These are phyloP conservation scores for Mucor circinelloides DNA, from an alignment of 371 early-diverging fungal genomes.

Conservation along the genomic window DNA sequence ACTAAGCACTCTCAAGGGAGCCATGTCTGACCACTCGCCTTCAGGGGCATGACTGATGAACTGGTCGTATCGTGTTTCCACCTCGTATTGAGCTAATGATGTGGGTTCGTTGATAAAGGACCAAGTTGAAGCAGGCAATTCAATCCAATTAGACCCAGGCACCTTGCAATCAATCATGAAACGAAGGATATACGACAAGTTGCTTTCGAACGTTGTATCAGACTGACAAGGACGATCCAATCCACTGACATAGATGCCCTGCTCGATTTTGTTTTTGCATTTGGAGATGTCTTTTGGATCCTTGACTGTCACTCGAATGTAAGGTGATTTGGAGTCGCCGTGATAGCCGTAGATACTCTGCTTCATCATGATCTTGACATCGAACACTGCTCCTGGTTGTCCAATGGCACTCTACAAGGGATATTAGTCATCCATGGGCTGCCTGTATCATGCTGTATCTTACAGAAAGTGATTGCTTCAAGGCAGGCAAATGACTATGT, in stretches of 20 bases:
- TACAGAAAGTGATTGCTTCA: slow-evolving; percentile 66
- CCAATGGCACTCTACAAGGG: slow-evolving; percentile 26
- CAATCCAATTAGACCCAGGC: slow-evolving; percentile 93
- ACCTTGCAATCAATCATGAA: slow-evolving; percentile 98
- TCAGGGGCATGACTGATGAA: slow-evolving; percentile 87
- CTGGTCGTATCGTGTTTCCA: slow-evolving; percentile 70
- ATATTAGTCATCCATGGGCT: not conserved
- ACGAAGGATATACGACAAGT: slow-evolving; percentile 87
- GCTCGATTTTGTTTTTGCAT: slow-evolving; percentile 49
- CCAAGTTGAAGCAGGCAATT: slow-evolving; percentile 80
- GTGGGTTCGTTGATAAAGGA: slow-evolving; percentile 34
- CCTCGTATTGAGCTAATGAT: slow-evolving; percentile 86
- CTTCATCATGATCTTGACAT: slow-evolving; percentile 70
- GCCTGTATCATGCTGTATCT: not conserved
- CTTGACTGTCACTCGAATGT: slow-evolving; percentile 67
- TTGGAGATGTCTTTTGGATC: slow-evolving; percentile 59
- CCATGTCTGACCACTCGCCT: slow-evolving; percentile 92
- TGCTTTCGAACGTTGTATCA: slow-evolving; percentile 87
- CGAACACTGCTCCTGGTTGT: slow-evolving; percentile 41
- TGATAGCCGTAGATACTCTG: slow-evolving; percentile 85
- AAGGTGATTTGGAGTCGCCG: slow-evolving; percentile 70
- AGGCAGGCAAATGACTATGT: slow-evolving; percentile 56
- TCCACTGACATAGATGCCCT: slow-evolving; percentile 59
- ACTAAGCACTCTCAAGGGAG: slow-evolving; percentile 95
- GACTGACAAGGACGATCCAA: slow-evolving; percentile 43